Percentiles rank a stretch among this genome's conserved stretches.
These are phyloP conservation scores for Mycena filopes DNA, from an alignment of 768 basidiomycete genomes.

Conservation along the genomic window DNA sequence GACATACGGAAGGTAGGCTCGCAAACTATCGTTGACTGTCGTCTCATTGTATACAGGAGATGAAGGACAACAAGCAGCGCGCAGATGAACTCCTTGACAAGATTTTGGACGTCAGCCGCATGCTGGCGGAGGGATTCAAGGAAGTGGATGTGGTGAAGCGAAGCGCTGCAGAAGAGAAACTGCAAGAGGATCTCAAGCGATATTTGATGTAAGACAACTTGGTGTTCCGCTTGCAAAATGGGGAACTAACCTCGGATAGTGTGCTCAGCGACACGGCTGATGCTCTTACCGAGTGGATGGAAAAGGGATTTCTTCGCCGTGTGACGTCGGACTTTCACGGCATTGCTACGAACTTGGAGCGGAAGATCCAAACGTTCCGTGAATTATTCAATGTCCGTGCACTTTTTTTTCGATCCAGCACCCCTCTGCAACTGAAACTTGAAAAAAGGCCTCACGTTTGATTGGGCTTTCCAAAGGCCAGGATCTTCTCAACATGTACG, in stretches of 20 bases:
- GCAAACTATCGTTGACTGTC: neutral
- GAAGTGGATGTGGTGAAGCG: neutral
- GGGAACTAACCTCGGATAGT: neutral
- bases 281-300: neutral
- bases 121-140: neutral
- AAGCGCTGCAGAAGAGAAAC: neutral
- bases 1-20: conserved; percentile 1
- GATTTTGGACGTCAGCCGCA: neutral
- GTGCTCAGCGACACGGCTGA: neutral
- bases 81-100: conserved; percentile 1
- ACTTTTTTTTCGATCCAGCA: neutral
- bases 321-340: neutral
- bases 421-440: neutral
- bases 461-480: conserved; percentile 2
- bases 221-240: neutral
- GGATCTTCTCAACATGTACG: neutral
- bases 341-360: conserved; percentile 9
- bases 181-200: neutral
- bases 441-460: neutral
- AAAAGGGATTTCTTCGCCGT: neutral
- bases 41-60: neutral
- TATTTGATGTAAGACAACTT: conserved; percentile 8
- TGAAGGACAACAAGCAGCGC: neutral
- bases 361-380: conserved; percentile 1
- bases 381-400: conserved; percentile 10